A percentile compares a stretch with the other conserved stretches of the same genome.
Conservation (phyloP, 2,329 filamentous ascomycete genomes). For the Pezicula radicicola region DNA sequence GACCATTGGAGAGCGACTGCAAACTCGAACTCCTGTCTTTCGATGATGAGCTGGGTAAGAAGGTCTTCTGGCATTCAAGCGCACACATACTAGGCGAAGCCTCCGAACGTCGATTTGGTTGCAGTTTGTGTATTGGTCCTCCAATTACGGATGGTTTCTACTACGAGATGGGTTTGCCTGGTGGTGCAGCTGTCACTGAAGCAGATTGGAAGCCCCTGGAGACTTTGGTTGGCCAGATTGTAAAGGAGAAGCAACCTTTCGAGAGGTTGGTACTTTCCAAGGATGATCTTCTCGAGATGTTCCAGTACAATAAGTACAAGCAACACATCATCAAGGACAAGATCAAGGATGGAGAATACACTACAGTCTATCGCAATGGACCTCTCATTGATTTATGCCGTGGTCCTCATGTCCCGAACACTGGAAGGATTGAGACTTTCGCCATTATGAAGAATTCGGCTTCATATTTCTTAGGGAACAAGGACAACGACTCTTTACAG, state of each 20-base stretch:
- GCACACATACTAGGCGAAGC: constrained; percentile 96
- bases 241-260: constrained; percentile 96
- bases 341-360: constrained; percentile 82
- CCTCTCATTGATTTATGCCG: constrained; percentile 93
- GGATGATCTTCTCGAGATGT: constrained; percentile 91
- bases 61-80: constrained; percentile 97
- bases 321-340: constrained; percentile 95
- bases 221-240: constrained; percentile 73
- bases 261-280: constrained; percentile 87
- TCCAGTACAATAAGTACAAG: constrained; percentile 98
- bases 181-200: constrained; percentile 66
- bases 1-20: constrained; percentile 85
- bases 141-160: constrained; percentile 92
- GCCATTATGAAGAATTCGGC: constrained; percentile 77
- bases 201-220: constrained; percentile 84
- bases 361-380: constrained; percentile 89
- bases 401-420: constrained; percentile 92
- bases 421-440: constrained; percentile 90
- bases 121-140: constrained; percentile 89
- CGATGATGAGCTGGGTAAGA: constrained; percentile 69
- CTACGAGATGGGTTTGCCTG: constrained; percentile 89
- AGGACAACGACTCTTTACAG: constrained; percentile 91
- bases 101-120: constrained; percentile 85
- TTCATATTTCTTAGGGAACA: constrained; percentile 92
- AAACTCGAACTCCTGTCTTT: constrained; percentile 84